Evolutionary conservation across 1,284 basidiomycete species (phyloP).

Genomic region (Cryptococcus jaspeensis): DNA sequence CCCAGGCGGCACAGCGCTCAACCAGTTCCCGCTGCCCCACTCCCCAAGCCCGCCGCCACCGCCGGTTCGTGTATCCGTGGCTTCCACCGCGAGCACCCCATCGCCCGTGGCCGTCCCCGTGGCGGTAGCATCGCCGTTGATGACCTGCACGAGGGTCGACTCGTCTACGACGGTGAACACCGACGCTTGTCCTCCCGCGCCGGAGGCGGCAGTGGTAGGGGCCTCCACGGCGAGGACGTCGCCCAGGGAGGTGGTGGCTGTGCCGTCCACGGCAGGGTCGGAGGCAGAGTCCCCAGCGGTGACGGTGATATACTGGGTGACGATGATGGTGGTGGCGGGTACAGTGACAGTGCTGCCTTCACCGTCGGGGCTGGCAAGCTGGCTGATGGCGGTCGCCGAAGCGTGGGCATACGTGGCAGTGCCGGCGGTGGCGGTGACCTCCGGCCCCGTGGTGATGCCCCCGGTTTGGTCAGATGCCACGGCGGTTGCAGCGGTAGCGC

Average conservation of each 20-base stretch:
- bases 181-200: background rate
- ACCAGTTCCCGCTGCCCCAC: background rate
- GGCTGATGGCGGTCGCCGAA: no score
- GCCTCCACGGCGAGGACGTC: background rate
- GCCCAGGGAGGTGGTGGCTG: background rate
- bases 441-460: no score
- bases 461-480: no score
- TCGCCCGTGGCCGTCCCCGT: background rate
- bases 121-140: background rate
- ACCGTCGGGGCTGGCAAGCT: no score
- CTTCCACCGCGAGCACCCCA: background rate
- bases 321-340: background rate
- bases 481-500: no score
- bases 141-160: background rate
- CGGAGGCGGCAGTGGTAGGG: background rate
- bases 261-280: background rate
- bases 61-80: background rate
- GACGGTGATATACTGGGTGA: background rate
- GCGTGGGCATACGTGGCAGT: no score
- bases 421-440: no score
- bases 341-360: background rate
- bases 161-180: background rate
- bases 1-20: conserved; percentile 1
- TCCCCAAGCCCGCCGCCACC: background rate
- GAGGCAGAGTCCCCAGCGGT: background rate